Evolutionary conservation across 306 rosid species (phyloP).

Genomic region (Acacia crassicarpa): DNA sequence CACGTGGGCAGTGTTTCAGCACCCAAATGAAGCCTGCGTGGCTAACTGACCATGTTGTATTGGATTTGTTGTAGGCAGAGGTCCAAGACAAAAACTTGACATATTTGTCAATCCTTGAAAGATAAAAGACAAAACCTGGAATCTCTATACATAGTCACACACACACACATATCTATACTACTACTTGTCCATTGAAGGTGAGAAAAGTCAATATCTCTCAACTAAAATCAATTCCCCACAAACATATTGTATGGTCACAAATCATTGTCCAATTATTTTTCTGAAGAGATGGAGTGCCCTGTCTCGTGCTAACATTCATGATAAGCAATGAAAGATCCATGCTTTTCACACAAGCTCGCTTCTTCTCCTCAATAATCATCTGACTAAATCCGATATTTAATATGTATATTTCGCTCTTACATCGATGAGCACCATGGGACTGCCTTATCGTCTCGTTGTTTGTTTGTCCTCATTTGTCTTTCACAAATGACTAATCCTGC

Average conservation of each 20-base stretch:
- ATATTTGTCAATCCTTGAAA: background rate
- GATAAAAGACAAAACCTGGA: conserved; percentile 11
- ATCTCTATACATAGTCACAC: background rate
- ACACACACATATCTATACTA: background rate
- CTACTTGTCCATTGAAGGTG: background rate
- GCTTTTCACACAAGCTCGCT: conserved; percentile 26
- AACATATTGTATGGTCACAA: conserved; percentile 36
- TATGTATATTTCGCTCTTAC: background rate
- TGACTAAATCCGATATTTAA: background rate
- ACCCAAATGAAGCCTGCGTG: conserved; percentile 33
- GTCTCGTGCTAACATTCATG: conserved; percentile 32
- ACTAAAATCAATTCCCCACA: conserved; percentile 25
- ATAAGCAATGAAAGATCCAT: conserved; percentile 40
- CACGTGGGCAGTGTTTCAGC: conserved; percentile 44
- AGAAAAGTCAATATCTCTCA: background rate
- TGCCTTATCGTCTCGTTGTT: too few species aligned
- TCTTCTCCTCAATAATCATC: conserved; percentile 22
- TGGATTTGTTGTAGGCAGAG: conserved; percentile 28
- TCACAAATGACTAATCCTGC: too few species aligned
- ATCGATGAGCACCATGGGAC: too few species aligned
- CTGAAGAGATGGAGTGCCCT: conserved; percentile 28
- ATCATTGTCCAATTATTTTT: conserved; percentile 26
- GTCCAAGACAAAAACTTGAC: conserved; percentile 9
- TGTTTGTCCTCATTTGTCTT: too few species aligned
- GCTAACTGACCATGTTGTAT: conserved; percentile 30